Base-by-base conservation (phyloP, 2,329 filamentous ascomycete species). In the Epichloe uncinata region DNA sequence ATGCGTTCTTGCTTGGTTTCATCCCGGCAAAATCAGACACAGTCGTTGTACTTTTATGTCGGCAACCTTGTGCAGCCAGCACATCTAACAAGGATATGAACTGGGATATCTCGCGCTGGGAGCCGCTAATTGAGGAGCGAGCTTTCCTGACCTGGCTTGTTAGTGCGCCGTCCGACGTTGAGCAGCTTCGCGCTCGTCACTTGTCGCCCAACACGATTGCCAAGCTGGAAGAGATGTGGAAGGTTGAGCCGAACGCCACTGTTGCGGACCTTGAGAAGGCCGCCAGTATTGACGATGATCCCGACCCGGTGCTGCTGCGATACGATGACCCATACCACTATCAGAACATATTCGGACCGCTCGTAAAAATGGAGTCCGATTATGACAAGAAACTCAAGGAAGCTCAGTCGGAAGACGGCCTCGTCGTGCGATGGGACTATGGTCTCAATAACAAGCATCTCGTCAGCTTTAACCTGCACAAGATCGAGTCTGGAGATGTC, bases 311-410 rank as follows among this genome's bases (percentile, higher is more conserved):
- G 7, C 74, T 96, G 22, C 74, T 97, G 41, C 87, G 89, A 58
- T 98, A 98, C 63, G 93, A 97, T 52, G 93, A 98, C 66, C 89
- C 93, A 0, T 98, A 89, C 65, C 91, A 98, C 63, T 98, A 98
- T 61, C 93, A 98, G 69, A 98, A 97, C 62, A 93, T 97, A 35
- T 98, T 98, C 65, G 93, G 93, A 0, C 93, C 93, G 0, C 75
- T 98, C 13, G 94, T 98, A 61, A 98, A 97, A 73, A 98, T 98
- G 68, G 93, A 98, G 67, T 95, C 93, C 42, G 93, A 98, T 68
- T 98, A 98, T 63, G 93, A 98, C 68, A 91, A 94, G 67, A 97
- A 98, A 69, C 77, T 98, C 59, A 98, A 98, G 70, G 93, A 98
- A 66, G 89, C 91, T 0, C 93, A 98, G 66, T 95, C 89, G 2